A percentile compares a stretch with the other conserved stretches of the same genome.
Conservation (phyloP, 2,329 filamentous ascomycete genomes). For the Curvularia eragrostidis region DNA sequence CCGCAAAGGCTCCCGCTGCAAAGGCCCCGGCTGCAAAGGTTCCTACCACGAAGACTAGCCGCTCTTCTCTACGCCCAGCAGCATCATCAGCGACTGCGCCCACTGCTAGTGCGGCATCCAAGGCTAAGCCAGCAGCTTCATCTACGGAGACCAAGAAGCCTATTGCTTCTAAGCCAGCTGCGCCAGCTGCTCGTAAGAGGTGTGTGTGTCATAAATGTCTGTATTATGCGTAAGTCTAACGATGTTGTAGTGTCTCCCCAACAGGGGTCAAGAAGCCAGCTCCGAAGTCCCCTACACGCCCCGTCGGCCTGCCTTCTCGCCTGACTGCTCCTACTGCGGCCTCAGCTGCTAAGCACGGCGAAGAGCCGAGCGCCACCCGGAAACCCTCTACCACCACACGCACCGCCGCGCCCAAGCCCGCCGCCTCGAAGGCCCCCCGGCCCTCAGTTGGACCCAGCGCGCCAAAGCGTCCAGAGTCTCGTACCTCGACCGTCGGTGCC, state of each 20-base stretch:
- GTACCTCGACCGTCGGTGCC: slow-evolving; percentile 59
- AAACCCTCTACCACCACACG: slow-evolving; percentile 50
- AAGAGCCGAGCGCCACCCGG: slow-evolving; percentile 49
- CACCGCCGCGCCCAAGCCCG: slow-evolving; percentile 36
- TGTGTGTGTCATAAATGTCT: slow-evolving; percentile 12
- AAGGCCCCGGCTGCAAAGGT: slow-evolving; percentile 16
- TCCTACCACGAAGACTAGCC: slow-evolving; percentile 36
- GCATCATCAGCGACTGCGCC: slow-evolving; percentile 30
- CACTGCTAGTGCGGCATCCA: slow-evolving; percentile 30
- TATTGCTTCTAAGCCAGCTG: slow-evolving; percentile 20
- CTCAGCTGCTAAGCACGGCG: slow-evolving; percentile 66
- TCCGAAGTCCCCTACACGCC: slow-evolving; percentile 70
- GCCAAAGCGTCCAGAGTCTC: slow-evolving; percentile 60
- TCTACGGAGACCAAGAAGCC: slow-evolving; percentile 22
- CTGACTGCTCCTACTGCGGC: slow-evolving; percentile 74
- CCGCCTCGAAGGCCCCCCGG: slow-evolving; percentile 42
- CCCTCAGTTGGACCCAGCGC: slow-evolving; percentile 46
- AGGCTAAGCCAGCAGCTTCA: slow-evolving; percentile 18
- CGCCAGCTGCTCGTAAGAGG: slow-evolving; percentile 20
- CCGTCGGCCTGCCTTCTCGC: slow-evolving; percentile 69
- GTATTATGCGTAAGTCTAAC: slow-evolving; percentile 12
- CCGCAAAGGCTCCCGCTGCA: slow-evolving; percentile 17
- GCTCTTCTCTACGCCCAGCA: slow-evolving; percentile 36
- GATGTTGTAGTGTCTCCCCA: slow-evolving; percentile 28
- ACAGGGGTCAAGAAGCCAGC: slow-evolving; percentile 48